Conservation (phyloP, 495 filamentous ascomycete species). For the Margaritispora aquatica region DNA sequence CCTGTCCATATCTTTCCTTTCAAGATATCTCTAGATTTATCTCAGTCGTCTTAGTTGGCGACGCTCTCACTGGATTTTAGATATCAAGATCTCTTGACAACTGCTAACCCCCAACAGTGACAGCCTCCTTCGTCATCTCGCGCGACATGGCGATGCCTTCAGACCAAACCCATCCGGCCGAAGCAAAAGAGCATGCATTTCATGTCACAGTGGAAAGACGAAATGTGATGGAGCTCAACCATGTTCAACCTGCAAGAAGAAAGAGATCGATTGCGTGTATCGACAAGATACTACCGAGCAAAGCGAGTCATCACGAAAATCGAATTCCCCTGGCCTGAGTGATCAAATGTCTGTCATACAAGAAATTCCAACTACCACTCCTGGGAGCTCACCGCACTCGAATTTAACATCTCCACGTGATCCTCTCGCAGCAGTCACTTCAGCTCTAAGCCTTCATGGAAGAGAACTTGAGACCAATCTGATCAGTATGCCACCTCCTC, state of each 20-base stretch:
- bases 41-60: too few species aligned
- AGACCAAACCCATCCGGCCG: constrained; percentile 14
- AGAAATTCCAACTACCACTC: not conserved
- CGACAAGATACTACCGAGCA: not conserved
- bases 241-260: constrained; percentile 23
- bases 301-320: not conserved
- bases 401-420: not conserved
- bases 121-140: constrained; percentile 21
- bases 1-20: too few species aligned
- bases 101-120: constrained; percentile 12
- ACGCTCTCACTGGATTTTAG: too few species aligned
- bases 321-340: not conserved
- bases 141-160: constrained; percentile 14
- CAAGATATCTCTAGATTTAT: too few species aligned
- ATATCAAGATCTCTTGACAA: too few species aligned
- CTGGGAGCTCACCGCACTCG: not conserved
- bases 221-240: constrained; percentile 25
- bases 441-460: not conserved
- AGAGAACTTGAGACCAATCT: not conserved
- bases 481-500: not conserved
- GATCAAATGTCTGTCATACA: not conserved
- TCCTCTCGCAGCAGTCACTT: not conserved
- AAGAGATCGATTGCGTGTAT: constrained; percentile 23
- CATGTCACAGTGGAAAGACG: constrained; percentile 25
- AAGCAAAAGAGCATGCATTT: constrained; percentile 24